A percentile compares a stretch with the other conserved stretches of the same genome.
These are phyloP conservation scores for Scheffersomyces parashehatae DNA, from an alignment of 1,139 yeast species.

Conservation along the genomic window DNA sequence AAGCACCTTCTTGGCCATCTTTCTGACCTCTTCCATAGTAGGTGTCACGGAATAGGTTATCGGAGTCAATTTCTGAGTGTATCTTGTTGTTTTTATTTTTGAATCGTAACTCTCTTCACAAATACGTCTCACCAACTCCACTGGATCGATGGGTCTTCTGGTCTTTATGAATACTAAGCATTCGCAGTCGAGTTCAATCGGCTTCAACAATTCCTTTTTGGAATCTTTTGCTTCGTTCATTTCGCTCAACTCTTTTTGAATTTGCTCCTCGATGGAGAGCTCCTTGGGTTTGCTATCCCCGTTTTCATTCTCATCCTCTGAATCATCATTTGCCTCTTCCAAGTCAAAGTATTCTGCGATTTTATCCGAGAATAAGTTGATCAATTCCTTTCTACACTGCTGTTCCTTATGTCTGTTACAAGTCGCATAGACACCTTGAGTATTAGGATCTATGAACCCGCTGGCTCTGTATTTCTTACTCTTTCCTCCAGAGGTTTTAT, in stretches of 20 bases:
- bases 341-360: constrained; percentile 54
- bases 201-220: constrained; percentile 52
- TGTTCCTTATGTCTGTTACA: constrained; percentile 79
- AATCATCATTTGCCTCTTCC: constrained; percentile 29
- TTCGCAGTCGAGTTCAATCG: constrained; percentile 76
- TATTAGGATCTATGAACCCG: constrained; percentile 71
- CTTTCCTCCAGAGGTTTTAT: constrained; percentile 19
- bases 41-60: constrained; percentile 76
- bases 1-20: constrained; percentile 57
- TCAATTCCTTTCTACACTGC: constrained; percentile 72
- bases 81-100: constrained; percentile 60
- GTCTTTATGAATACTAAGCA: constrained; percentile 84
- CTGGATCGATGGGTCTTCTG: constrained; percentile 77
- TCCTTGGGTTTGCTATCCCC: constrained; percentile 32
- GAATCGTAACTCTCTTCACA: constrained; percentile 60
- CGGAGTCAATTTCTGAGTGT: constrained; percentile 79
- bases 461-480: constrained; percentile 47
- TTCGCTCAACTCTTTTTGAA: constrained; percentile 65
- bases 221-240: constrained; percentile 45
- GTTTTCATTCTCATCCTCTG: constrained; percentile 28
- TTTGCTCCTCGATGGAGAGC: constrained; percentile 71
- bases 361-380: constrained; percentile 56
- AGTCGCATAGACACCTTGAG: constrained; percentile 83
- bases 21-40: constrained; percentile 61
- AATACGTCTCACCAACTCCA: constrained; percentile 58